Base-by-base conservation (phyloP, 139 green algal genomes). In the Chlorella vulgaris region DNA sequence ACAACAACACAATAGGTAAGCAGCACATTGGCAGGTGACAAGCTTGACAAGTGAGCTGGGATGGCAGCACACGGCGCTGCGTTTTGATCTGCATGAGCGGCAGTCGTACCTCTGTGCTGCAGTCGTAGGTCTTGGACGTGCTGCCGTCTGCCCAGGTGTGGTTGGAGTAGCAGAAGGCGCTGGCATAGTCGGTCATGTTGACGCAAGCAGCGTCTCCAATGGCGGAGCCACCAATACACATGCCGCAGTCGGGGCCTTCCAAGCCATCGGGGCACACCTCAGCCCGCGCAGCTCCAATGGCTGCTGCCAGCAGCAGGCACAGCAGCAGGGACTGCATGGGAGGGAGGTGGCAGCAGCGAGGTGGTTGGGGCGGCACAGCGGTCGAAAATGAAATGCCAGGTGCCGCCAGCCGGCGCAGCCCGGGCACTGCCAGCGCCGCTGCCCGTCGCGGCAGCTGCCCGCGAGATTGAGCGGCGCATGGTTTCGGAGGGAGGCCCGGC, bases 131-230 rank as follows among this genome's bases (percentile, higher is more conserved):
- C 29, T 42, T 42, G n/a, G 8, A n/a, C 7, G 2, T 39, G 22
- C 13, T 63, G 5, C 40, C 69, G 15, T n/a, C 24, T 1, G n/a
- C 35, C 26, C 51, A 76, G 42, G 69, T 76, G 69, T 76, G 69
- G 69, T 76, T 76, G 42, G 15, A 33, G 69, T 76, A 76, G 43
- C 69, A 76, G 26, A 29, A 76, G 43, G 43, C 35, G 69, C 24
- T 36, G 0, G 19, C 24, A 1, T 21, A 24, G 5, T 76, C 69
- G 29, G 43, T 39, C 1, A 31, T 76, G 69, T 31, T 63, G 6
- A 81, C 74, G 74, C 74, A 81, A 2, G 58, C 74, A 24, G 39
- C 38, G 74, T 80, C 74, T 70, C 35, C 74, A 24, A 28, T 10
- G 18, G 38, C 38, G 40, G 33, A n/a, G 3, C 28, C 68, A 7